These are phyloP conservation scores for Pythium scleroteichum DNA, from an alignment of 352 stramenopile genomes.

Conservation along the genomic window DNA sequence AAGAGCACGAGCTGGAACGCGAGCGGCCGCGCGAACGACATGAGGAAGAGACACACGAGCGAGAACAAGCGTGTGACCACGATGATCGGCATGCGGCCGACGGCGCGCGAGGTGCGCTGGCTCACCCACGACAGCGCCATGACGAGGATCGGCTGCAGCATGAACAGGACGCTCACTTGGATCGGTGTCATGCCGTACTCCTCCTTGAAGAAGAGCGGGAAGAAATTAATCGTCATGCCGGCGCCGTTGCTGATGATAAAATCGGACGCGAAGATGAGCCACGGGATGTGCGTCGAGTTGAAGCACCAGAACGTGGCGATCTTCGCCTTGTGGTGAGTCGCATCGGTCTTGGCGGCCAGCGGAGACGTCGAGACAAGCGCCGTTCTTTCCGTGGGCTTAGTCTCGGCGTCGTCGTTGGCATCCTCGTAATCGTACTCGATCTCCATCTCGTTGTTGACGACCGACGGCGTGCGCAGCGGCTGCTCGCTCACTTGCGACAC, in stretches of 20 bases:
- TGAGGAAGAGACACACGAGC: conserved; percentile 60
- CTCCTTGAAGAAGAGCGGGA: conserved; percentile 82
- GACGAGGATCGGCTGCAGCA: conserved; percentile 65
- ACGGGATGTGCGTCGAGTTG: conserved; percentile 64
- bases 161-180: conserved; percentile 67
- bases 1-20: conserved; percentile 67
- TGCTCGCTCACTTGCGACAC: conserved; percentile 30
- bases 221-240: conserved; percentile 86
- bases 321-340: background rate
- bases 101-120: conserved; percentile 49
- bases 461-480: conserved; percentile 57
- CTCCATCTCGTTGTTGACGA: conserved; percentile 59
- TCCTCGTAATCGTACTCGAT: conserved; percentile 78
- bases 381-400: conserved; percentile 36
- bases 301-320: conserved; percentile 61
- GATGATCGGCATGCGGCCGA: conserved; percentile 76
- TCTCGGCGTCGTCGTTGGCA: conserved; percentile 18
- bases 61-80: conserved; percentile 60
- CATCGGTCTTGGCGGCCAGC: conserved; percentile 2
- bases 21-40: conserved; percentile 62
- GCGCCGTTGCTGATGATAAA: conserved; percentile 87
- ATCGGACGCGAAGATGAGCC: conserved; percentile 68
- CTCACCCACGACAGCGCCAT: conserved; percentile 62
- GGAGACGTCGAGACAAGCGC: conserved; percentile 21
- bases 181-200: conserved; percentile 78